Percentiles rank a stretch among this genome's conserved stretches.
Conservation (phyloP, 805 yeast species). For the Zygotorulaspora sp. region DNA sequence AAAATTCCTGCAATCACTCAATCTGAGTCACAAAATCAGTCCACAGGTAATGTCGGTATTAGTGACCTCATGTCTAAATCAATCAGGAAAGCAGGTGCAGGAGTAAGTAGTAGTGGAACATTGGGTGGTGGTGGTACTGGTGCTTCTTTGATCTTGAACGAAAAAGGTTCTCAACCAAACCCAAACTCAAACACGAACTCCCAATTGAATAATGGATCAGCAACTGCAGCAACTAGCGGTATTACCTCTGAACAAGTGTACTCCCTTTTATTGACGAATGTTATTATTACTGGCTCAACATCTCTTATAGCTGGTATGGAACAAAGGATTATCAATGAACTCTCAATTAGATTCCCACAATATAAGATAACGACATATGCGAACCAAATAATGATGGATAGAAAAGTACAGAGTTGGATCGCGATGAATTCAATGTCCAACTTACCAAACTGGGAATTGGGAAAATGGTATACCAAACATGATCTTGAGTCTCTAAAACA, state of each 20-base stretch:
- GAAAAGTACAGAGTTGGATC: slow-evolving; percentile 77
- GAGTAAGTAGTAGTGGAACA: slow-evolving; percentile 19
- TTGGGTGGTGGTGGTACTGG: slow-evolving; percentile 15
- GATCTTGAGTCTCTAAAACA: slow-evolving; percentile 19
- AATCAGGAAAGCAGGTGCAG: slow-evolving; percentile 29
- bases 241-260: slow-evolving; percentile 31
- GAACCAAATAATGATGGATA: slow-evolving; percentile 66
- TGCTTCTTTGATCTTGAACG: slow-evolving; percentile 14
- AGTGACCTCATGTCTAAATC: slow-evolving; percentile 27
- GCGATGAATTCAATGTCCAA: slow-evolving; percentile 51
- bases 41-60: slow-evolving; percentile 24
- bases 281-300: slow-evolving; percentile 76
- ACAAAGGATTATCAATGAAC: slow-evolving; percentile 68
- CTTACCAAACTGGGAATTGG: slow-evolving; percentile 31
- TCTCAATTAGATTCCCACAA: slow-evolving; percentile 69
- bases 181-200: not conserved
- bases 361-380: slow-evolving; percentile 82
- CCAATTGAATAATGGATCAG: slow-evolving; percentile 1
- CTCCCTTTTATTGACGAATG: slow-evolving; percentile 42
- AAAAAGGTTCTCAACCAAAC: slow-evolving; percentile 2
- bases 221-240: slow-evolving; percentile 7
- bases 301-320: slow-evolving; percentile 78
- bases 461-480: slow-evolving; percentile 26
- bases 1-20: slow-evolving; percentile 12
- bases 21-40: slow-evolving; percentile 10